Percentiles rank a stretch among this genome's conserved stretches.
phyloP scores from a whole-genome alignment of 768 basidiomycete genomes.

The Boletus bicolor region DNA sequence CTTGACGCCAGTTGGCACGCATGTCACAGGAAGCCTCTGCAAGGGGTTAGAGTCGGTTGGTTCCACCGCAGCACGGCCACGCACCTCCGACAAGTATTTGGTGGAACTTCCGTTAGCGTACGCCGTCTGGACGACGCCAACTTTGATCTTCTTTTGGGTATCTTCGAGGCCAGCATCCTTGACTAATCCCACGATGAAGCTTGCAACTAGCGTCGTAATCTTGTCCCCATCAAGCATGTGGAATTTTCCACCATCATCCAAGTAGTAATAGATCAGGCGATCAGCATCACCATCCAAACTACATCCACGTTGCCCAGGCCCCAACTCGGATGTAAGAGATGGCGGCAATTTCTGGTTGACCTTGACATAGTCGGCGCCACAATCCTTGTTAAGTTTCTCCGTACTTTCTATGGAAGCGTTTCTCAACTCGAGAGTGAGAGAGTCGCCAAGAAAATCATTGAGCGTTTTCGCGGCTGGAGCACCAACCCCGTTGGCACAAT shows the following conservation, averaged over 20 bases:
- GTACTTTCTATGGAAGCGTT: slow-evolving; percentile 64
- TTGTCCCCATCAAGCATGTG: slow-evolving; percentile 97
- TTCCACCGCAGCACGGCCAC: slow-evolving; percentile 17
- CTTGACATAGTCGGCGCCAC: slow-evolving; percentile 97
- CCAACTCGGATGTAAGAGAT: slow-evolving; percentile 58
- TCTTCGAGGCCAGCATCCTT: slow-evolving; percentile 78
- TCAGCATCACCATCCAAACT: slow-evolving; percentile 98
- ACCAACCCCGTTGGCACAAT: slow-evolving; percentile 99
- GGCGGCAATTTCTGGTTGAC: slow-evolving; percentile 86
- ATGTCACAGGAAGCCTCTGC: slow-evolving; percentile 90
- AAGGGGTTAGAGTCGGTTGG: slow-evolving; percentile 7
- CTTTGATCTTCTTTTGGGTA: slow-evolving; percentile 51
- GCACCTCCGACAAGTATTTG: slow-evolving; percentile 79
- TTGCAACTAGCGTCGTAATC: slow-evolving; percentile 90
- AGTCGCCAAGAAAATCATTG: slow-evolving; percentile 52
- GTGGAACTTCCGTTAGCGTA: slow-evolving; percentile 98
- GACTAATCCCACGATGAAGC: slow-evolving; percentile 89
- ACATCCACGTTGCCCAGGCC: slow-evolving; percentile 78
- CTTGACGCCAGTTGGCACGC: slow-evolving; percentile 96
- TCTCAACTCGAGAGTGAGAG: slow-evolving; percentile 60
- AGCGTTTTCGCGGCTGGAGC: slow-evolving; percentile 66
- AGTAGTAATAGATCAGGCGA: slow-evolving; percentile 92
- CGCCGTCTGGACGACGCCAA: slow-evolving; percentile 97
- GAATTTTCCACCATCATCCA: slow-evolving; percentile 75
- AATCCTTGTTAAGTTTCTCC: slow-evolving; percentile 78